These are phyloP conservation scores for Gymnopus androsaceus DNA, from an alignment of 1,284 basidiomycete species.

Conservation along the genomic window DNA sequence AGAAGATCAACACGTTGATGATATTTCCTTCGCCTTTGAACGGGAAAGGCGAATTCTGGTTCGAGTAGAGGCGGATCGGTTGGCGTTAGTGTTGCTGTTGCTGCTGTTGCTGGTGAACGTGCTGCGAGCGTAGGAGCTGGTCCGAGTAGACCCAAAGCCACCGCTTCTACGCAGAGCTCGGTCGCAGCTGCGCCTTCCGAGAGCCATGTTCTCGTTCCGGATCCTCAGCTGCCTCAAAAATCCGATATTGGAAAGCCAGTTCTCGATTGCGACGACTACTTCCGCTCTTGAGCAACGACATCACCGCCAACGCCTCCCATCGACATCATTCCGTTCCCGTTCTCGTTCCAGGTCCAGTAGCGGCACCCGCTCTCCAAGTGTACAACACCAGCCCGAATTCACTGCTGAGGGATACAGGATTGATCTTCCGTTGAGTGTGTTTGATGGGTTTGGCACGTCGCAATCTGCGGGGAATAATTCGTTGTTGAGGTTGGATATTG, in stretches of 20 bases:
- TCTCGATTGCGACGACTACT: too few relatives aligned
- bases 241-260: not conserved
- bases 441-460: not conserved
- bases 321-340: not conserved
- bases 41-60: too few relatives aligned
- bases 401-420: constrained; percentile 8
- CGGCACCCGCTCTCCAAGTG: too few relatives aligned
- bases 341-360: too few relatives aligned
- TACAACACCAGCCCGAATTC: constrained; percentile 8
- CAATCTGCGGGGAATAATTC: not conserved
- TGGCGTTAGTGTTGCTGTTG: too few relatives aligned
- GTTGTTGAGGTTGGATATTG: not conserved
- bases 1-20: constrained; percentile 2
- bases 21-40: not conserved
- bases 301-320: not conserved
- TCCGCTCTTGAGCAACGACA: too few relatives aligned
- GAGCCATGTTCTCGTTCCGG: too few relatives aligned
- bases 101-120: not conserved
- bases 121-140: not conserved
- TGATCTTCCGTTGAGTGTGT: constrained; percentile 1
- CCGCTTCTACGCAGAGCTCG: not conserved
- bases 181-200: not conserved
- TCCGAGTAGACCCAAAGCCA: not conserved
- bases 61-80: too few relatives aligned
- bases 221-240: not conserved